Base-by-base conservation (phyloP, 441 rosid genomes). In the Jatropha multifida region DNA sequence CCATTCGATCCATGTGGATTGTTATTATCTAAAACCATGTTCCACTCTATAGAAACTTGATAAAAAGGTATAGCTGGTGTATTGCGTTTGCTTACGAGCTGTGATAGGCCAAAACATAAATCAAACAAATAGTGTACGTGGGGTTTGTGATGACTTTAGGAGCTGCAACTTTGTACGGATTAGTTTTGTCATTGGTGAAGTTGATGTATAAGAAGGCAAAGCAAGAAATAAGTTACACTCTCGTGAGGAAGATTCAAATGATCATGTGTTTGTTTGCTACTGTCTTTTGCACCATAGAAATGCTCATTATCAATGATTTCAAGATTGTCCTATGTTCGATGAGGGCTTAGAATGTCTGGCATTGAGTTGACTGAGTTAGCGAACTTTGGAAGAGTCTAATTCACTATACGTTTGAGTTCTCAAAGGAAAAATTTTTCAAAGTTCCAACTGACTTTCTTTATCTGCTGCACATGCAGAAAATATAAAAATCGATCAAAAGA, bases 211-310 rank as follows among this genome's bases (percentile, higher is more conserved):
- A 78, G 84, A 94, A 86, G 82, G 81, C 90, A 6, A 85, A 76
- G 64, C 93, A 92, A 62, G 80, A 84, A 11, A 77, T 90, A 14
- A 90, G 72, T 48, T 92, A 86, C 55, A 76, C 89, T 0, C 83
- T 94, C 3, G 98, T 94, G 23, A 51, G 92, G 79, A 94, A 94
- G 85, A 74, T 88, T 72, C 94, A 92, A 81, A n/a, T 88, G 80
- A 78, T 88, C 46, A 80, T 94, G 85, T 85, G 89, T 38, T 15
- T 92, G 38, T 77, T 86, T 73, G 96, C 96, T 59, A 87, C 93
- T 42, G 27, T 65, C 14, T 72, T 94, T 10, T 89, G 88, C 80
- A 81, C 91, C 27, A 56, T 81, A 0, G 98, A 93, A 13, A 92
- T 90, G 93, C 44, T 81, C 8, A 40, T 88, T 12, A 86, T 86